Conservation (phyloP, 2,329 filamentous ascomycete genomes). For the Colletotrichum orbiculare region DNA sequence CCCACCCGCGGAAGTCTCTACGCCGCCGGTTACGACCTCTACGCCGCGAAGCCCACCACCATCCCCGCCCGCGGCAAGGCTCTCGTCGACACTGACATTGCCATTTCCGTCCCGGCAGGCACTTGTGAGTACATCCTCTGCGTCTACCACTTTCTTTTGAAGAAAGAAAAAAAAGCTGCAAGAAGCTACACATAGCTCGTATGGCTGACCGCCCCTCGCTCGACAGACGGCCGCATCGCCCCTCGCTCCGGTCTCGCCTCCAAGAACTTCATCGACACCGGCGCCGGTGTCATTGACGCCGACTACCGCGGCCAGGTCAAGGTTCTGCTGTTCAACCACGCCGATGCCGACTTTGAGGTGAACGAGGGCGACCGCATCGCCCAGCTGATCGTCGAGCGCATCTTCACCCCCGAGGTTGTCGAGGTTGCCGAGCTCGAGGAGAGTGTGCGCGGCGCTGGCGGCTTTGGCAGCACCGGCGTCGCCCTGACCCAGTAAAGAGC, state of each 20-base stretch:
- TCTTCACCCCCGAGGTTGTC: conserved; percentile 91
- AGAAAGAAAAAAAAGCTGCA: too few relatives aligned
- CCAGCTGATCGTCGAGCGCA: conserved; percentile 93
- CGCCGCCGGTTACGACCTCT: conserved; percentile 94
- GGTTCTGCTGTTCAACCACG: conserved; percentile 94
- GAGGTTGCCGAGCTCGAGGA: conserved; percentile 90
- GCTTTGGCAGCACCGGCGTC: conserved; percentile 89
- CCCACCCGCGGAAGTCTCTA: conserved; percentile 91
- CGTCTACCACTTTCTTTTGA: background rate
- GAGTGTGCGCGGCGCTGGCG: conserved; percentile 89
- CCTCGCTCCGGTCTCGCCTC: conserved; percentile 90
- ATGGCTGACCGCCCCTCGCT: background rate
- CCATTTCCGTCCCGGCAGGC: conserved; percentile 88
- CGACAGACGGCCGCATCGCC: conserved; percentile 84
- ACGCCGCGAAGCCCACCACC: conserved; percentile 77
- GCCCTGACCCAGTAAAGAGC: conserved; percentile 29
- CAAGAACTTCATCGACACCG: conserved; percentile 96
- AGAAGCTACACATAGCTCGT: background rate
- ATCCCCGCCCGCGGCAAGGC: conserved; percentile 87
- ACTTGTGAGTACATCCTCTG: conserved; percentile 73
- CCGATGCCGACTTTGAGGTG: conserved; percentile 82
- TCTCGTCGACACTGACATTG: conserved; percentile 90
- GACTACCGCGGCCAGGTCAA: conserved; percentile 96
- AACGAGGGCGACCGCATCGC: conserved; percentile 91
- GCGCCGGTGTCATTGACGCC: conserved; percentile 96